A percentile compares a stretch with the other conserved stretches of the same genome.
Evolutionary conservation across 805 yeast genomes (phyloP).

Genomic region (Danielia reshetovae): DNA sequence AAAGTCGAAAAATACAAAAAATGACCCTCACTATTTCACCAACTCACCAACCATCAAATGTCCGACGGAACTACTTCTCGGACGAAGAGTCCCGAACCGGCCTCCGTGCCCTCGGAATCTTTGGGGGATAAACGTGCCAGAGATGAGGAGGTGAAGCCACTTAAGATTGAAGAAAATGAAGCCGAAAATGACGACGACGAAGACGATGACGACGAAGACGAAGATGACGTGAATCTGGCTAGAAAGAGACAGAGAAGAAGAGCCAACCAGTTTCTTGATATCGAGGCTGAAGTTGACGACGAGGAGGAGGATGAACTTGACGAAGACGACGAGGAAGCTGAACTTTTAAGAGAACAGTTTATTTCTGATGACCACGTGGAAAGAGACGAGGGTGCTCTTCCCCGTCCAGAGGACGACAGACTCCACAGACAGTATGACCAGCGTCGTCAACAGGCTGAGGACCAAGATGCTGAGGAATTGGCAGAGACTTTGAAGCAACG

Average conservation of each 20-base stretch:
- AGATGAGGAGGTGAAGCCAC: slow-evolving; percentile 6
- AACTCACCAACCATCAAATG: slow-evolving; percentile 4
- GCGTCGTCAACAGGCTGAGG: slow-evolving; percentile 79
- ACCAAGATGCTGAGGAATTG: slow-evolving; percentile 89
- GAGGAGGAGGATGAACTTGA: slow-evolving; percentile 93
- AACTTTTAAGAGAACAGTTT: slow-evolving; percentile 75
- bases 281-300: slow-evolving; percentile 97
- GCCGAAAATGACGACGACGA: slow-evolving; percentile 41
- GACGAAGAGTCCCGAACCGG: slow-evolving; percentile 1
- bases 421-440: slow-evolving; percentile 89
- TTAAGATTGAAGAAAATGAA: too few relatives aligned
- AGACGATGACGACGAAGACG: slow-evolving; percentile 46
- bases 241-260: slow-evolving; percentile 46
- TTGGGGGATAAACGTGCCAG: slow-evolving; percentile 10
- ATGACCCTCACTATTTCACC: not conserved
- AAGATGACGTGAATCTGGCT: slow-evolving; percentile 46
- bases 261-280: slow-evolving; percentile 89
- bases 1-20: slow-evolving; percentile 5
- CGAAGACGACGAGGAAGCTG: slow-evolving; percentile 88
- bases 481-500: slow-evolving; percentile 91
- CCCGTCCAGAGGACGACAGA: slow-evolving; percentile 50
- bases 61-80: slow-evolving; percentile 6
- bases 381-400: slow-evolving; percentile 50
- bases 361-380: slow-evolving; percentile 71
- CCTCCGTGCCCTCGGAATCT: not conserved